These are phyloP conservation scores for Arctium lappa DNA, from an alignment of 129 eudicot species.

Conservation along the genomic window DNA sequence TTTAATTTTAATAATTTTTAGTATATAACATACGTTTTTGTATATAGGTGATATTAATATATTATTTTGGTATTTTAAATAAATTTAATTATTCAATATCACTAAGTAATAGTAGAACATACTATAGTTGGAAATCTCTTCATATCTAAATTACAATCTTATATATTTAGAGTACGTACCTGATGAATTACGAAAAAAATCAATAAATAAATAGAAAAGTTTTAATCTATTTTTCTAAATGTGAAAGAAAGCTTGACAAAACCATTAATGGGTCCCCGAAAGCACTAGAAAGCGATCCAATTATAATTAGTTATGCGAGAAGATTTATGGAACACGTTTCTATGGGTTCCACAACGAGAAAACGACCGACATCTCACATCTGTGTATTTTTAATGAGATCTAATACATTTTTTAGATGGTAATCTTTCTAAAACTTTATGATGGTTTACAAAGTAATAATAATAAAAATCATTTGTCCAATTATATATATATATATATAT, in stretches of 20 bases:
- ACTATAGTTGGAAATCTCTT: background rate
- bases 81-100: too few relatives aligned
- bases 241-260: slow-evolving; percentile 15
- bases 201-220: too few relatives aligned
- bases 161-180: too few relatives aligned
- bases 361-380: background rate
- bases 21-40: background rate
- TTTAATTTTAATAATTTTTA: too few relatives aligned
- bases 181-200: too few relatives aligned
- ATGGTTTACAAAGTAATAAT: background rate
- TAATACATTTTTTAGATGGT: background rate
- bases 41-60: background rate
- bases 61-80: background rate
- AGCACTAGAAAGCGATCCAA: slow-evolving; percentile 18
- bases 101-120: background rate
- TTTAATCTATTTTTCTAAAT: background rate
- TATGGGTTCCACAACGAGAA: slow-evolving; percentile 20
- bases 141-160: background rate
- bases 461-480: background rate
- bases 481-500: too few relatives aligned
- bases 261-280: slow-evolving; percentile 26
- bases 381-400: background rate
- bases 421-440: background rate
- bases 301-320: slow-evolving; percentile 8
- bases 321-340: slow-evolving; percentile 12